Evolutionary conservation across 1,284 basidiomycete genomes (phyloP), one percentile per base, ranked within the genome.

Genomic region (Puccinia hordei): DNA sequence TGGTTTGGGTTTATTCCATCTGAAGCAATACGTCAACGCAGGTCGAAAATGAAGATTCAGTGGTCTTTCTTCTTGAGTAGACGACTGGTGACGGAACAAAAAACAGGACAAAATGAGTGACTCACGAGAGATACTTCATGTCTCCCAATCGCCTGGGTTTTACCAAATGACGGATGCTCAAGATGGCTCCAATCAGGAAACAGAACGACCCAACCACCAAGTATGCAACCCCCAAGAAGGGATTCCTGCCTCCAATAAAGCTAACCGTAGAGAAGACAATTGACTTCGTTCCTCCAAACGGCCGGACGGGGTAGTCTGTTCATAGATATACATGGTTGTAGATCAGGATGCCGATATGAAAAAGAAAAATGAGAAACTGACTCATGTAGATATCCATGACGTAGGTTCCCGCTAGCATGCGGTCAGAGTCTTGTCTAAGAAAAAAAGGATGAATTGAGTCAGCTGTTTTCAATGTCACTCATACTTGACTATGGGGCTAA

Each of bases 201-300:
- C 97, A 97, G 24, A 98, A 88, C 13, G 89, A 90, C 0, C 95
- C 92, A 0, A 94, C 91, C 24, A 91, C 95, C 76, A 99, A 92
- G 85, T 98, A 99, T 2, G 95, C 93, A 91, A 95, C 95, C 10
- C 97, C 97, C 33, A 99, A 88, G 90, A 99, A 98, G 0, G 94
- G 91, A 84, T 96, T 96, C 87, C 96, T 95, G 38, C 97, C 97
- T 27, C 97, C 97, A 84, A 98, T 93, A 94, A 96, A 99, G 0
- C 95, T 93, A 3, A 96, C 93, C 0, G 96, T 99, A 69, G 94
- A 95, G 83, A 99, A 93, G 41, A 99, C 94, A 81, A 99, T 89
- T 0, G 94, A 94, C 87, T 99, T 99, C 15, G 95, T 98, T 61
- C 97, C 97, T 81, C 91, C 90, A 87, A 94, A 99, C 71, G 91